These are phyloP conservation scores for Diaporthe sp. DNA, from an alignment of 2,329 filamentous ascomycete genomes.

Conservation along the genomic window DNA sequence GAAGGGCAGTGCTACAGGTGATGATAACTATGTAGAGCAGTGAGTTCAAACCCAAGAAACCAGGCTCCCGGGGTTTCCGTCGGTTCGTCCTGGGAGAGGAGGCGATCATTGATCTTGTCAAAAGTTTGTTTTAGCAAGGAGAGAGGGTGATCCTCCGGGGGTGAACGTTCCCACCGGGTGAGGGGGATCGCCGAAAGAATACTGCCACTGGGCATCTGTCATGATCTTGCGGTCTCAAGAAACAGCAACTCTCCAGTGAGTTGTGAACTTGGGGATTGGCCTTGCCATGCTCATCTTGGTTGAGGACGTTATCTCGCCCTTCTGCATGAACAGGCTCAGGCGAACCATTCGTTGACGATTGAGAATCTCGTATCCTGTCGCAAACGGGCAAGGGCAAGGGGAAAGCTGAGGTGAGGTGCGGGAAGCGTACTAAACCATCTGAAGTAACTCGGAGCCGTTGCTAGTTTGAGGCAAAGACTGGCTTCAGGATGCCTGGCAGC, in stretches of 20 bases:
- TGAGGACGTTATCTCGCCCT: neutral
- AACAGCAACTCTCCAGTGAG: neutral
- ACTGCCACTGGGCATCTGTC: neutral
- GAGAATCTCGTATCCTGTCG: constrained; percentile 8
- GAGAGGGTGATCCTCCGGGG: neutral
- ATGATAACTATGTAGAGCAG: neutral
- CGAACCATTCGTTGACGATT: neutral
- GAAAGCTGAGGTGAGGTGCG: neutral
- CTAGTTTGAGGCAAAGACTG: constrained; percentile 14
- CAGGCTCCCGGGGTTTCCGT: neutral
- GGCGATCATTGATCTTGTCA: constrained; percentile 20
- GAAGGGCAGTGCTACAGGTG: neutral
- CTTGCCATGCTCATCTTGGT: neutral
- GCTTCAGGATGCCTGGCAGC: constrained; percentile 2
- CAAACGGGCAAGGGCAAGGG: neutral
- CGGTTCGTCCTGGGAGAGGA: neutral
- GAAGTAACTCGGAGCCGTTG: constrained; percentile 21
- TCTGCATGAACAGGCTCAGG: neutral
- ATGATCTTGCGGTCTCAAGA: neutral
- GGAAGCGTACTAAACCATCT: neutral
- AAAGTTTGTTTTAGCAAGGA: neutral
- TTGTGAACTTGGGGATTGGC: neutral
- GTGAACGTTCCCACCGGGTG: neutral
- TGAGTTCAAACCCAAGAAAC: neutral
- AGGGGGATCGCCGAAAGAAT: neutral